Conservation (phyloP, 2,329 filamentous ascomycete genomes). For the Cladosporium sp. region DNA sequence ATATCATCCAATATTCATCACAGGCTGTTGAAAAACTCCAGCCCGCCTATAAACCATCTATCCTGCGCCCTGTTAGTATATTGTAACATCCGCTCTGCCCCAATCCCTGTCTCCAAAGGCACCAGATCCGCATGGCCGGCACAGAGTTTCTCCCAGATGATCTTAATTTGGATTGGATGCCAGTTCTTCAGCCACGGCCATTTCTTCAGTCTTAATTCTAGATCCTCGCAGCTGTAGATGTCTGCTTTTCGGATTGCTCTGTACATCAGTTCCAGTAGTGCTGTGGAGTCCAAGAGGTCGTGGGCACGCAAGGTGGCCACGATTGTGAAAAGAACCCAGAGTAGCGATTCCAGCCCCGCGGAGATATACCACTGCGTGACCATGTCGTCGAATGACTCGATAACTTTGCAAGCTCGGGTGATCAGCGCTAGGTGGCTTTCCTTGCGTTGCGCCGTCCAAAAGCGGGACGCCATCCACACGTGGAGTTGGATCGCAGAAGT, state of each 20-base stretch:
- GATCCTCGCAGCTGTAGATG: constrained; percentile 6
- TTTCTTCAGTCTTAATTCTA: background rate
- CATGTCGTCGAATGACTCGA: constrained; percentile 17
- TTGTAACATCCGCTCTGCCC: background rate
- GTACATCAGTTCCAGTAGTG: constrained; percentile 4
- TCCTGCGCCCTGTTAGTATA: background rate
- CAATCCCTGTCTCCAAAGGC: background rate
- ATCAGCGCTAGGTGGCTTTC: constrained; percentile 13
- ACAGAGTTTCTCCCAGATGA: constrained; percentile 9
- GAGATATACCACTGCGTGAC: constrained; percentile 17
- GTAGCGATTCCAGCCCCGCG: constrained; percentile 4
- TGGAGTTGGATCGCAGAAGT: constrained; percentile 15
- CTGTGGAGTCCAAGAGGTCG: background rate
- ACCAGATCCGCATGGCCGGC: constrained; percentile 7
- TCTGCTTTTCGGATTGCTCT: constrained; percentile 3
- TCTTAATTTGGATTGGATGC: constrained; percentile 8
- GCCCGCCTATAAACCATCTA: constrained; percentile 11
- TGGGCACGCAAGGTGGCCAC: constrained; percentile 1
- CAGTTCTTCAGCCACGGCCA: constrained; percentile 16
- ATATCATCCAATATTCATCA: background rate
- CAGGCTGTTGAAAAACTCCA: constrained; percentile 16
- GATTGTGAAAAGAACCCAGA: constrained; percentile 11
- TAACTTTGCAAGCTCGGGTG: constrained; percentile 1
- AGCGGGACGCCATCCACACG: constrained; percentile 17
- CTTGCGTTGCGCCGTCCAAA: constrained; percentile 10